Base-by-base conservation (phyloP, 2,329 filamentous ascomycete species). In the Paradendryphiella salina region DNA sequence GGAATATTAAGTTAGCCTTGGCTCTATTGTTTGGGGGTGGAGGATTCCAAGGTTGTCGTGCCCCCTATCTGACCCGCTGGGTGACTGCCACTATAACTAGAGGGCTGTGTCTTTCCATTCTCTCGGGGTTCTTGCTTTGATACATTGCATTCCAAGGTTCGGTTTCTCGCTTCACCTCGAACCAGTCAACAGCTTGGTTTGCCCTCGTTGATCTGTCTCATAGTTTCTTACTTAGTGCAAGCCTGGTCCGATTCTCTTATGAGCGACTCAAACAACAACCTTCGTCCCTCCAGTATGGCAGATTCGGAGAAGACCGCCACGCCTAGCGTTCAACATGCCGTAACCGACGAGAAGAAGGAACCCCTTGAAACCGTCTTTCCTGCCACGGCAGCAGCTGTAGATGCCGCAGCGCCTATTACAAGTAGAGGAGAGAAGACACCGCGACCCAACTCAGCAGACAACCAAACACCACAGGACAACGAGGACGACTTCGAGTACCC, bases 401-500 rank as follows among this genome's bases (percentile, higher is more conserved):
- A 55, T 23, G 59, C 56, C 7, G 46, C 60, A 10, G 59, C 60
- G 15, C 45, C 59, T 2, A 17, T 53, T 13, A 39, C 42, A 5
- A 31, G 15, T 17, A 14, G n/a, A n/a, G 37, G n/a, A 17, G 51
- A 50, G 33, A 40, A 46, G 36, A 52, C 45, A 14, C 54, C 60
- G 14, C 61, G 60, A 47, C 54, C 55, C 31, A 54, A 55, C 20
- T 64, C 63, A 4, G 47, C 61, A 39, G 47, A 40, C n/a, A 60
- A 51, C 50, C 51, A 45, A 18, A 32, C 50, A 23, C 3, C 39
- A 15, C 13, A 7, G 17, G 65, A 68, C 5, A 60, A 65, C 5
- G 67, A 66, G 4, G 67, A 66, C 23, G 52, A 64, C 17, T 65
- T 69, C 38, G 70, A 69, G n/a, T 73, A 73, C 39, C 70, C 70